A percentile compares a stretch with the other conserved stretches of the same genome.
Evolutionary conservation across 139 green algal genomes (phyloP).

Genomic region (Edaphochlamys debaryana): DNA sequence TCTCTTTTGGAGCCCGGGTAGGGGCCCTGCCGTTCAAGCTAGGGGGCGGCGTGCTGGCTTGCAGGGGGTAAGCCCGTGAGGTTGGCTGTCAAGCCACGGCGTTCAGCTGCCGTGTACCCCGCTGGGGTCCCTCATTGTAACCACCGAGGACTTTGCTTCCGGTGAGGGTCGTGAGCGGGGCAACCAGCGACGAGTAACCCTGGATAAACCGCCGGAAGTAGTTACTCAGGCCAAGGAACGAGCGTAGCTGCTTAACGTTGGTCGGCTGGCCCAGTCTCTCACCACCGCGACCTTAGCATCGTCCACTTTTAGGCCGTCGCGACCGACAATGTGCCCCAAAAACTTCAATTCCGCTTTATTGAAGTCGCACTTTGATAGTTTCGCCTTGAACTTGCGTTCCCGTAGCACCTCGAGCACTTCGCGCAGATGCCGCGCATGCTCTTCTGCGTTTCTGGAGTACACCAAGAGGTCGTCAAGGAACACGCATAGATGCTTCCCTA

Average conservation of each 20-base stretch:
- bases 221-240: background rate
- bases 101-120: too few species aligned
- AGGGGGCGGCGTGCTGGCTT: too few species aligned
- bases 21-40: too few species aligned
- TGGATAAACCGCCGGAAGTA: slow-evolving; percentile 53
- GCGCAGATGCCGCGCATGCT: slow-evolving; percentile 52
- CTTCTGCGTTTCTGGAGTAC: slow-evolving; percentile 41
- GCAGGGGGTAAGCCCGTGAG: too few species aligned
- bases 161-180: slow-evolving; percentile 49
- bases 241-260: background rate
- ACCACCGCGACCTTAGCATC: background rate
- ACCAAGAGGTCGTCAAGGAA: slow-evolving; percentile 70
- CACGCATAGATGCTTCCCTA: slow-evolving; percentile 59
- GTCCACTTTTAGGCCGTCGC: background rate
- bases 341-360: background rate
- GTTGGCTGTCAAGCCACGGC: too few species aligned
- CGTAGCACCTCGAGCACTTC: slow-evolving; percentile 47
- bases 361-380: slow-evolving; percentile 60
- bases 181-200: slow-evolving; percentile 49
- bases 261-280: background rate
- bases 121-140: too few species aligned
- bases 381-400: slow-evolving; percentile 52
- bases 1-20: too few species aligned
- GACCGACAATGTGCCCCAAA: background rate
- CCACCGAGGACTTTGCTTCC: background rate